A percentile compares a stretch with the other conserved stretches of the same genome.
Evolutionary conservation across 177 flowering plant species (phyloP).

Genomic region (Vitis hybrid): DNA sequence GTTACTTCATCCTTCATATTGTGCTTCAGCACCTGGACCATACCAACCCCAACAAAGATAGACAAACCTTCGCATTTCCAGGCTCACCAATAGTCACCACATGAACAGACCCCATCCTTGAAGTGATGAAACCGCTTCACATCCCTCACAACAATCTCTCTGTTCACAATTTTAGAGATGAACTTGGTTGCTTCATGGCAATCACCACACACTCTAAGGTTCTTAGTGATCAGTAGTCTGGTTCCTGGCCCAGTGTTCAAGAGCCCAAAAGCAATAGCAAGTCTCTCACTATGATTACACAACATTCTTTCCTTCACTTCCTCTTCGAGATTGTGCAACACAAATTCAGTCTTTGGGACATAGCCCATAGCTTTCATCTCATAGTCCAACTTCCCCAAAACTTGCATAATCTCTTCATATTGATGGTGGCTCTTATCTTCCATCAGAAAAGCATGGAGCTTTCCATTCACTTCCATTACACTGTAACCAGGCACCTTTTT

Average conservation of each 20-base stretch:
- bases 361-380: constrained; percentile 56
- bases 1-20: background rate
- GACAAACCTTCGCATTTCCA: background rate
- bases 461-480: constrained; percentile 56
- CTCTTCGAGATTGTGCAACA: constrained; percentile 43
- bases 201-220: no score
- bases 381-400: constrained; percentile 40
- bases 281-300: no score
- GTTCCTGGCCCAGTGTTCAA: no score
- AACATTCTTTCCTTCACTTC: constrained; percentile 27
- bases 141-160: constrained; percentile 20
- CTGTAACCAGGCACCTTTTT: constrained; percentile 77
- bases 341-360: constrained; percentile 39
- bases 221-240: no score
- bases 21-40: background rate
- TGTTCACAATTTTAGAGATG: constrained; percentile 27
- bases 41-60: background rate
- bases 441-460: constrained; percentile 60
- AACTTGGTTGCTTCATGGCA: constrained; percentile 16
- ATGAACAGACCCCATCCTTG: no score
- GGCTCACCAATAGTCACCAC: constrained; percentile 21
- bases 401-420: constrained; percentile 28
- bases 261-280: no score
- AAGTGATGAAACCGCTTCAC: no score
- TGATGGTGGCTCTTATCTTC: constrained; percentile 69